These are phyloP conservation scores for Monosporozyma siamensis DNA, from an alignment of 805 yeast genomes.

Conservation along the genomic window DNA sequence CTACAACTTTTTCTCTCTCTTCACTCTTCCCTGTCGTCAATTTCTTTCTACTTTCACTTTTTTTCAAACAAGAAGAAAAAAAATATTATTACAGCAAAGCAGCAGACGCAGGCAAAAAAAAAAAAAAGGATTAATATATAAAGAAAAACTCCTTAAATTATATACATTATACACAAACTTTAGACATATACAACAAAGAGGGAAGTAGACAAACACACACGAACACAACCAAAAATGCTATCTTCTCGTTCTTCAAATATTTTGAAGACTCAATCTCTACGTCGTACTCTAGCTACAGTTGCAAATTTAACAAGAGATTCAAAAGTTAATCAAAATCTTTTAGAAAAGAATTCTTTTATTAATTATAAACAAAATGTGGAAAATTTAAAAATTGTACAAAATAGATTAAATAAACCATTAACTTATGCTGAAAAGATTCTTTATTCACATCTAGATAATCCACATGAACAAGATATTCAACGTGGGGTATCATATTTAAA, in stretches of 20 bases:
- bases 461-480: conserved; percentile 73
- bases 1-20: too few relatives aligned
- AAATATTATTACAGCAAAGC: too few relatives aligned
- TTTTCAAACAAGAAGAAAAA: too few relatives aligned
- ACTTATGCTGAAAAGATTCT: conserved; percentile 93
- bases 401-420: conserved; percentile 70
- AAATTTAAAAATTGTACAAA: conserved; percentile 75
- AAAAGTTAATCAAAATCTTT: conserved; percentile 69
- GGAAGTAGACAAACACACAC: background rate
- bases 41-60: too few relatives aligned
- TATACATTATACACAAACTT: too few relatives aligned
- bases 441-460: conserved; percentile 91
- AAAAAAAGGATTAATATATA: too few relatives aligned
- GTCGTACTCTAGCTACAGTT: conserved; percentile 36
- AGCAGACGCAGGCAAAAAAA: too few relatives aligned
- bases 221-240: conserved; percentile 16
- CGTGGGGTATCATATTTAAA: conserved; percentile 90
- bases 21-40: too few relatives aligned
- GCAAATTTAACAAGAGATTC: conserved; percentile 49
- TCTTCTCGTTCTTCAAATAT: conserved; percentile 25
- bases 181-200: too few relatives aligned
- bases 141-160: too few relatives aligned
- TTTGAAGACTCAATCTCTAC: conserved; percentile 7
- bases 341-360: conserved; percentile 77
- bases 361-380: conserved; percentile 87